Evolutionary conservation across 345 rosid species (phyloP).

Genomic region (Alliaria petiolata): DNA sequence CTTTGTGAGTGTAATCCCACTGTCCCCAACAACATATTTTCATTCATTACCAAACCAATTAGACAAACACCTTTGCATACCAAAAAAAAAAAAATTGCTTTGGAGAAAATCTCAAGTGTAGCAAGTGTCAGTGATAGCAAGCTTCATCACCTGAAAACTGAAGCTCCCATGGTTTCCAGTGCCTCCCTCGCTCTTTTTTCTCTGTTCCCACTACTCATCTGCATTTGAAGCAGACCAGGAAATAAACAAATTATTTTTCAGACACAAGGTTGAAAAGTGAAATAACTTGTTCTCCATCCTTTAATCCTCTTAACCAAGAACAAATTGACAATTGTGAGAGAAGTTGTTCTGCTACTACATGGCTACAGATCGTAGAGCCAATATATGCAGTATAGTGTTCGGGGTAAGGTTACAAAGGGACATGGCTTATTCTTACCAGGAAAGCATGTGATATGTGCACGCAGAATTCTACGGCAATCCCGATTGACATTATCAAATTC

Average conservation of each 20-base stretch:
- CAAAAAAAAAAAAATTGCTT: background rate
- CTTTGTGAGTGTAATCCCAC: conserved; percentile 92
- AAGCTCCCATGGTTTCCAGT: conserved; percentile 91
- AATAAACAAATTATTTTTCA: background rate
- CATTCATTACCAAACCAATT: conserved; percentile 8
- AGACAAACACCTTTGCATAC: conserved; percentile 14
- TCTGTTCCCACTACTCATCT: conserved; percentile 77
- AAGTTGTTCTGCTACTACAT: conserved; percentile 4
- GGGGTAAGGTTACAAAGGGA: conserved; percentile 20
- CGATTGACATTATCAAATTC: conserved; percentile 90
- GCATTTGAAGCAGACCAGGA: conserved; percentile 24
- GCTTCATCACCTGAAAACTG: conserved; percentile 79
- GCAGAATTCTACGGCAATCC: conserved; percentile 94
- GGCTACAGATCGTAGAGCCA: background rate
- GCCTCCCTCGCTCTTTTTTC: conserved; percentile 69
- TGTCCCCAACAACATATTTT: conserved; percentile 35
- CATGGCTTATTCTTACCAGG: conserved; percentile 52
- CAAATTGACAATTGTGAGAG: background rate
- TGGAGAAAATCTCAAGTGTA: background rate
- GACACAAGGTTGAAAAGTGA: background rate
- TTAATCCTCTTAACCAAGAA: background rate
- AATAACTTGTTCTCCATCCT: conserved; percentile 13
- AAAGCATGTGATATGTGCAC: conserved; percentile 89
- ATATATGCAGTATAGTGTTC: conserved; percentile 8
- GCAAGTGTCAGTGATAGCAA: conserved; percentile 1